phyloP scores from a whole-genome alignment of 208 protist genomes.

The Leishmania tarentolae region DNA sequence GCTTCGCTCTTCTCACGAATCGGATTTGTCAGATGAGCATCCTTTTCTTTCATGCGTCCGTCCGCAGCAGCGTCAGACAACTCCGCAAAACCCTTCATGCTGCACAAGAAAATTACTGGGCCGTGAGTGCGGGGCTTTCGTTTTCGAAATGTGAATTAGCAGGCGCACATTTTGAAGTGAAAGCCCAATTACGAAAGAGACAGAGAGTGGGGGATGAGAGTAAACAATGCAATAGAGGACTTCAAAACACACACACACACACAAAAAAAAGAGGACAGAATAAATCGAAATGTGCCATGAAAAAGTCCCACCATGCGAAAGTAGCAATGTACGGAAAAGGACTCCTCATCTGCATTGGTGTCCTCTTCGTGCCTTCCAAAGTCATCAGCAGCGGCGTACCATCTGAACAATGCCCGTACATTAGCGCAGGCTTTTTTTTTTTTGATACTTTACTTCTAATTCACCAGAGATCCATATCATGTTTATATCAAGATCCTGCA shows the following conservation, averaged over 20 bases:
- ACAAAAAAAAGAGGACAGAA: neutral
- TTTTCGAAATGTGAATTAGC: neutral
- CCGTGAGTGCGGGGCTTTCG: neutral
- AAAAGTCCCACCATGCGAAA: neutral
- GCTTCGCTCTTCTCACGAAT: conserved; percentile 43
- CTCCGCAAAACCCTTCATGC: conserved; percentile 8
- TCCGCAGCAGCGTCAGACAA: conserved; percentile 3
- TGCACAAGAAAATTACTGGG: conserved; percentile 1
- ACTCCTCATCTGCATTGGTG: neutral
- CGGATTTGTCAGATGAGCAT: conserved; percentile 41
- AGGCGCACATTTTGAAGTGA: neutral
- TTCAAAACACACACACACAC: too few species aligned
- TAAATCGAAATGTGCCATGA: neutral
- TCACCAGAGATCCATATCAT: neutral
- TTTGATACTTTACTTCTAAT: neutral
- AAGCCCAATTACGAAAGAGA: neutral
- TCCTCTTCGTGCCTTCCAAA: neutral
- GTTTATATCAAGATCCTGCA: neutral
- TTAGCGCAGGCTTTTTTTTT: too few species aligned
- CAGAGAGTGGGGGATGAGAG: neutral
- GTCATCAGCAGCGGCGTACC: neutral
- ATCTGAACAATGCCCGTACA: neutral
- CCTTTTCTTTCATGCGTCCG: conserved; percentile 19
- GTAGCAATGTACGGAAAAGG: neutral
- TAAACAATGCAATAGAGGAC: neutral